Evolutionary conservation across 257 asterid genomes (phyloP).

Genomic region (Solanum ossicruentum): DNA sequence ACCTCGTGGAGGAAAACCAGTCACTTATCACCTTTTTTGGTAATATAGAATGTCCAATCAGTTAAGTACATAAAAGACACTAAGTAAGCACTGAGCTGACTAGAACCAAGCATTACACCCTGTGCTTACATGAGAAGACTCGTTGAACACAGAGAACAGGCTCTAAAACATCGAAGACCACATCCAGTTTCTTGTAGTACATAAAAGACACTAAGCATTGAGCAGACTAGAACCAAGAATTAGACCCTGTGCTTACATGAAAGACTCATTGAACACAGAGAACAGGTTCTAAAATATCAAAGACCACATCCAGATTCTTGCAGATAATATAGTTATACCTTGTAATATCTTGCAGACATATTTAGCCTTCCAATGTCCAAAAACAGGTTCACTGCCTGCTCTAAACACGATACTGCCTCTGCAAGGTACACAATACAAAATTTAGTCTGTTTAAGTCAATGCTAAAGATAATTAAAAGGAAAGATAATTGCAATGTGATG

Average conservation of each 20-base stretch:
- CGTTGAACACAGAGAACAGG: neutral
- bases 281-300: neutral
- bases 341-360: constrained; percentile 93
- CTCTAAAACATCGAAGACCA: no score
- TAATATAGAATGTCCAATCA: neutral
- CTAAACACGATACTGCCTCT: constrained; percentile 82
- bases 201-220: neutral
- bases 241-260: neutral
- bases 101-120: neutral
- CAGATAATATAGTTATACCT: constrained; percentile 37
- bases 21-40: neutral
- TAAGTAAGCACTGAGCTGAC: neutral
- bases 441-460: neutral
- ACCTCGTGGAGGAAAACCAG: neutral
- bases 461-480: neutral
- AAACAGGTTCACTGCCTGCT: constrained; percentile 67
- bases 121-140: neutral
- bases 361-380: constrained; percentile 90
- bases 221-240: neutral
- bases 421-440: constrained; percentile 13
- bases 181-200: neutral
- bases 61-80: neutral
- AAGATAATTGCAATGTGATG: neutral
- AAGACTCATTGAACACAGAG: neutral
- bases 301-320: neutral